A percentile compares a stretch with the other conserved stretches of the same genome.
phyloP scores from a whole-genome alignment of 176 grass and related monocot genomes.

The Pontederia paniculata region DNA sequence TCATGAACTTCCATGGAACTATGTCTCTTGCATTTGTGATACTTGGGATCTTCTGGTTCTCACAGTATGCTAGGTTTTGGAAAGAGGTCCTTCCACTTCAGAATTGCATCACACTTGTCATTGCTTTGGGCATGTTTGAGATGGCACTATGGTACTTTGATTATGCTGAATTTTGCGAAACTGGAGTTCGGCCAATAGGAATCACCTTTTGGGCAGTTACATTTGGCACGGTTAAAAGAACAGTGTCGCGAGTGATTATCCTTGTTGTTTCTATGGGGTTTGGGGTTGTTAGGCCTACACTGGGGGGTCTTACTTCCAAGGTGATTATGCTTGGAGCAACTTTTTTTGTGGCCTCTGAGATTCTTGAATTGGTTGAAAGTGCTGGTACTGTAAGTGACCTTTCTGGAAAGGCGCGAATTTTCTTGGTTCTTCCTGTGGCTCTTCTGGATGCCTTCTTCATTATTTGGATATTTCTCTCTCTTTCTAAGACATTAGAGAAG shows the following conservation, averaged over 20 bases:
- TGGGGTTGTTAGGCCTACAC: no score
- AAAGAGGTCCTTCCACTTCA: constrained; percentile 91
- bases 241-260: constrained; percentile 67
- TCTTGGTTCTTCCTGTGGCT: constrained; percentile 91
- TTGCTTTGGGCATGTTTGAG: constrained; percentile 94
- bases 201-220: constrained; percentile 99
- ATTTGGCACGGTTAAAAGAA: constrained; percentile 87
- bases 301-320: constrained; percentile 92
- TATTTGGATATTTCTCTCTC: constrained; percentile 94
- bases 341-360: constrained; percentile 94
- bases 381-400: constrained; percentile 86
- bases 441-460: constrained; percentile 91
- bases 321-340: constrained; percentile 90
- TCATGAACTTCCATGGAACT: constrained; percentile 85
- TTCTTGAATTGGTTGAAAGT: constrained; percentile 97
- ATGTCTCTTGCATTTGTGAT: constrained; percentile 86
- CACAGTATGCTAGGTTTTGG: constrained; percentile 94
- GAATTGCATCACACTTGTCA: constrained; percentile 97
- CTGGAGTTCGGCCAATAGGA: constrained; percentile 68
- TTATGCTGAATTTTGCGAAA: constrained; percentile 89
- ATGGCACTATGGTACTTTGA: constrained; percentile 98
- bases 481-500: constrained; percentile 82
- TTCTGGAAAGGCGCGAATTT: constrained; percentile 88
- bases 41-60: constrained; percentile 67
- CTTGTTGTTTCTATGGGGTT: constrained; percentile 81